Conservation (phyloP, 768 basidiomycete genomes). For the Nevesoporus exiguus region DNA sequence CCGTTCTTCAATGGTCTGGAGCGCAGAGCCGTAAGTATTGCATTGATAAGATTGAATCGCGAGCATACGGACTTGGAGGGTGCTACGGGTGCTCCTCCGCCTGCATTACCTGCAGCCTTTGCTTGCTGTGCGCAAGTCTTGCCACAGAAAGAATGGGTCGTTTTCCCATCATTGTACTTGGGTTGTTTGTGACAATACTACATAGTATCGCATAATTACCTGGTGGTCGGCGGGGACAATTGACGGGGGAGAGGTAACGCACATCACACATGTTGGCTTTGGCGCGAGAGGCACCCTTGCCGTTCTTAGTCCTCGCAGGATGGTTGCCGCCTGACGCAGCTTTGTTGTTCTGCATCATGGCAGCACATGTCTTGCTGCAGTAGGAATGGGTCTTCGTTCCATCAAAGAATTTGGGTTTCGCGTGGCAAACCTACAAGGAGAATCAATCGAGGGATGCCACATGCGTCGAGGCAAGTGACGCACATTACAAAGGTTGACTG, state of each 20-base stretch:
- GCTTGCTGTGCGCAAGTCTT: slow-evolving; percentile 58
- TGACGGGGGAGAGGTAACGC: slow-evolving; percentile 21
- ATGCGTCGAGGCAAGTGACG: slow-evolving; percentile 17
- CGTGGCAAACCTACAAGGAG: slow-evolving; percentile 46
- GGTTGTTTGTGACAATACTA: slow-evolving; percentile 61
- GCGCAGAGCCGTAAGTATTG: slow-evolving; percentile 32
- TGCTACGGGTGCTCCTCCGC: slow-evolving; percentile 23
- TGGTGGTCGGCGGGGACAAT: neutral
- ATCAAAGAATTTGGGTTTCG: slow-evolving; percentile 54
- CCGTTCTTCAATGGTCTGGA: slow-evolving; percentile 37
- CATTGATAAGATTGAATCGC: slow-evolving; percentile 20
- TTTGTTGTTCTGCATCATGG: slow-evolving; percentile 39
- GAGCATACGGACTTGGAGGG: slow-evolving; percentile 32
- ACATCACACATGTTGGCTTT: slow-evolving; percentile 50
- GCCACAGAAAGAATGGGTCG: slow-evolving; percentile 59
- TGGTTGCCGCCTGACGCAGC: slow-evolving; percentile 23
- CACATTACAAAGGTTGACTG: slow-evolving; percentile 50
- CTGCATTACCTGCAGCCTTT: slow-evolving; percentile 26
- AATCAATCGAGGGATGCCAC: neutral
- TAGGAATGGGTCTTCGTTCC: slow-evolving; percentile 54
- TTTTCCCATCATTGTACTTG: slow-evolving; percentile 55
- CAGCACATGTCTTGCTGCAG: slow-evolving; percentile 56
- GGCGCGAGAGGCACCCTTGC: slow-evolving; percentile 23
- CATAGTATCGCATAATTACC: slow-evolving; percentile 6
- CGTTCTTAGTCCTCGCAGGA: slow-evolving; percentile 25